Evolutionary conservation across 2,329 filamentous ascomycete genomes (phyloP).

Genomic region (Fusarium decemcellulare): DNA sequence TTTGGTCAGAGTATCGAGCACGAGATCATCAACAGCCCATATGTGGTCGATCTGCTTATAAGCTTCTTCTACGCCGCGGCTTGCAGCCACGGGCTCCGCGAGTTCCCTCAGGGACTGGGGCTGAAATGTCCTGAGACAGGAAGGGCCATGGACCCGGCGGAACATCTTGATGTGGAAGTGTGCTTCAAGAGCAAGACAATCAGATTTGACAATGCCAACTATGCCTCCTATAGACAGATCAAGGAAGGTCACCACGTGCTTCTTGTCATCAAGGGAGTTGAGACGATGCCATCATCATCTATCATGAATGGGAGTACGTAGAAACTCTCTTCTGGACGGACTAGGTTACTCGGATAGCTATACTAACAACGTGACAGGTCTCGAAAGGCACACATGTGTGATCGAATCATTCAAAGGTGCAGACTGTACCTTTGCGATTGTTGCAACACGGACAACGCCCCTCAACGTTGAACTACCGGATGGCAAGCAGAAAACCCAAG

Average conservation of each 20-base stretch:
- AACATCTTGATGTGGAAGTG: conserved; percentile 22
- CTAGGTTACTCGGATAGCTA: background rate
- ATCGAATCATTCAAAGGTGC: conserved; percentile 20
- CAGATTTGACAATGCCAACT: conserved; percentile 26
- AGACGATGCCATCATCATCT: background rate
- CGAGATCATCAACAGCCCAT: conserved; percentile 83
- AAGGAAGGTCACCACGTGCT: conserved; percentile 35
- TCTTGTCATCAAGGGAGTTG: conserved; percentile 18
- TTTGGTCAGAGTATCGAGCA: conserved; percentile 89
- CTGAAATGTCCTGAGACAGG: conserved; percentile 51
- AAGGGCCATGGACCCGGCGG: background rate
- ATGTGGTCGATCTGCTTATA: conserved; percentile 86
- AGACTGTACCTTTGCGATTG: conserved; percentile 30
- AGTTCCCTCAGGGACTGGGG: conserved; percentile 60
- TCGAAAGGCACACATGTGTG: conserved; percentile 36
- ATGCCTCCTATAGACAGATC: conserved; percentile 31
- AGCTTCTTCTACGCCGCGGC: conserved; percentile 83
- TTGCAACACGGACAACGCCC: conserved; percentile 14
- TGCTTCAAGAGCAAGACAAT: conserved; percentile 31
- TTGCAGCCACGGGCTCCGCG: conserved; percentile 53
- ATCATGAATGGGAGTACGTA: conserved; percentile 31
- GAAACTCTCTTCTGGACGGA: background rate
- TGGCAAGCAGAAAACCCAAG: conserved; percentile 3
- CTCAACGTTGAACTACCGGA: background rate
- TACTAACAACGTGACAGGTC: conserved; percentile 25